Evolutionary conservation across 176 grass and related monocot genomes (phyloP).

Genomic region (Oryza meridionalis): DNA sequence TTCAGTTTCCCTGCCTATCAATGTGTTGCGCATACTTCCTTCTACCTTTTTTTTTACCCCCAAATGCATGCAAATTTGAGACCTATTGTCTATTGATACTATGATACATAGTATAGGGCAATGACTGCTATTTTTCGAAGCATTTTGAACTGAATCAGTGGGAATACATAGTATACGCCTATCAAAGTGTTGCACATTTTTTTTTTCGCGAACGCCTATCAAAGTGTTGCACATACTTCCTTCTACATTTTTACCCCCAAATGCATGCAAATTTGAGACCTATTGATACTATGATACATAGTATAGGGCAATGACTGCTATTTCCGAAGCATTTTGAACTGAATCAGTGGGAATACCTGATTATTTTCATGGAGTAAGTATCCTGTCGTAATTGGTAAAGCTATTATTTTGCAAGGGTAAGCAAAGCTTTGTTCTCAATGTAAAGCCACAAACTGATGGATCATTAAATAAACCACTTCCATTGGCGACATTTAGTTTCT

Average conservation of each 20-base stretch:
- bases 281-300: too few relatives aligned
- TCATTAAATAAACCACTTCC: not conserved
- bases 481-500: not conserved
- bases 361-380: too few relatives aligned
- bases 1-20: not conserved
- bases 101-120: not conserved
- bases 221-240: too few relatives aligned
- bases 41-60: not conserved
- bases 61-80: not conserved
- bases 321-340: not conserved
- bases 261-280: too few relatives aligned
- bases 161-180: not conserved
- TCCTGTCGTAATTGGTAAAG: not conserved
- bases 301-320: too few relatives aligned
- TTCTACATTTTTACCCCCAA: too few relatives aligned
- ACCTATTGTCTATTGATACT: not conserved
- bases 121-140: too few relatives aligned
- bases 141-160: not conserved
- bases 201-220: too few relatives aligned
- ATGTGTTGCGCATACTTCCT: not conserved
- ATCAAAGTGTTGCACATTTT: too few relatives aligned
- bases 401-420: too few relatives aligned
- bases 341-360: not conserved
- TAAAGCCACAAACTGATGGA: too few relatives aligned
- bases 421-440: too few relatives aligned